A percentile compares a stretch with the other conserved stretches of the same genome.
Evolutionary conservation across 108 stramenopile genomes (phyloP).

Genomic region (Fragilaria radians): DNA sequence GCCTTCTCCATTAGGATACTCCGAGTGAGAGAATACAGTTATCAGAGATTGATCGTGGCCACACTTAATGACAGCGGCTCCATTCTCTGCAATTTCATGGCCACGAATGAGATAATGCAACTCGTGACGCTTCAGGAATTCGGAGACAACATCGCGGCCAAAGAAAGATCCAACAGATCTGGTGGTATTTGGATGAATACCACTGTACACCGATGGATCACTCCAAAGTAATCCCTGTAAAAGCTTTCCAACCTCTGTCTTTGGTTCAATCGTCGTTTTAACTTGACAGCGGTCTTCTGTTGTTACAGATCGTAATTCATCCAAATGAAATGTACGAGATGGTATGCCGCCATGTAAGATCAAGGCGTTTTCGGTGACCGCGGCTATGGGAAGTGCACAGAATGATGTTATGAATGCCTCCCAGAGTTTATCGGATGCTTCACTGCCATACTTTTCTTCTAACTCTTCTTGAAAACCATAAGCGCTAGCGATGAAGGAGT

Average conservation of each 20-base stretch:
- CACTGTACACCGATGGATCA: slow-evolving; percentile 3
- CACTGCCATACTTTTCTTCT: slow-evolving; percentile 25
- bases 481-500: slow-evolving; percentile 65
- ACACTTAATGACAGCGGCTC: slow-evolving; percentile 4
- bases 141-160: slow-evolving; percentile 9
- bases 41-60: slow-evolving; percentile 9
- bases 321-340: slow-evolving; percentile 10
- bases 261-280: slow-evolving; percentile 13
- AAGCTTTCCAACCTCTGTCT: slow-evolving; percentile 5
- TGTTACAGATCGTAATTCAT: slow-evolving; percentile 3
- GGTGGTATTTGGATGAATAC: slow-evolving; percentile 10
- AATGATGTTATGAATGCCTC: slow-evolving; percentile 4
- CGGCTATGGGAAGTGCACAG: slow-evolving; percentile 15
- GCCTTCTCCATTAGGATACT: slow-evolving; percentile 22
- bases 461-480: slow-evolving; percentile 87
- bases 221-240: slow-evolving; percentile 8
- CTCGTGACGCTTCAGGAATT: slow-evolving; percentile 16
- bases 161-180: slow-evolving; percentile 13
- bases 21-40: slow-evolving; percentile 17
- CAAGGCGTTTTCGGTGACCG: slow-evolving; percentile 9
- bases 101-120: slow-evolving; percentile 19
- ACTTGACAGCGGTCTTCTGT: slow-evolving; percentile 4
- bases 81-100: slow-evolving; percentile 17
- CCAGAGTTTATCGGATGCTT: slow-evolving; percentile 2
- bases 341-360: slow-evolving; percentile 27